Percentiles rank a stretch among this genome's conserved stretches.
Conservation (phyloP, 2,329 filamentous ascomycete species). For the Hypoxylon sp. region DNA sequence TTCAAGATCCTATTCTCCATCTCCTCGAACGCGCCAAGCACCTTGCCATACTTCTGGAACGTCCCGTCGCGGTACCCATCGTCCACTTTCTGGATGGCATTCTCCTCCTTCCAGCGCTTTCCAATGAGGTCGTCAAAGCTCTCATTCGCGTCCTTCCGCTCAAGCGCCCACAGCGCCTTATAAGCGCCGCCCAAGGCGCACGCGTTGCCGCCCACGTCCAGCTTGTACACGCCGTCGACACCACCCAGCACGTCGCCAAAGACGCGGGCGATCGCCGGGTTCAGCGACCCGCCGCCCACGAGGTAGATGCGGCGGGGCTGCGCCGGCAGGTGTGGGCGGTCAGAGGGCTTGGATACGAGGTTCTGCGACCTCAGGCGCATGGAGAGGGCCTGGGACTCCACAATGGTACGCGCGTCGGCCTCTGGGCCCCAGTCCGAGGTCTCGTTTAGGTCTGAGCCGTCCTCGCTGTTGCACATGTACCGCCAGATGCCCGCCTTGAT, state of each 20-base stretch:
- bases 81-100: constrained; percentile 85
- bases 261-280: constrained; percentile 88
- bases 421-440: constrained; percentile 68
- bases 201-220: constrained; percentile 95
- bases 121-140: constrained; percentile 92
- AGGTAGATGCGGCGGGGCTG: constrained; percentile 94
- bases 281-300: constrained; percentile 91
- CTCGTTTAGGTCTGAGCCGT: constrained; percentile 67
- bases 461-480: constrained; percentile 73
- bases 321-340: constrained; percentile 71
- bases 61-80: constrained; percentile 82
- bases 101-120: constrained; percentile 85
- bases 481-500: constrained; percentile 89
- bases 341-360: constrained; percentile 74
- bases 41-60: constrained; percentile 83
- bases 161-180: constrained; percentile 94
- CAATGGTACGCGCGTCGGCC: constrained; percentile 86
- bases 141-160: constrained; percentile 73
- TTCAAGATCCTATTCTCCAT: constrained; percentile 53
- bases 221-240: constrained; percentile 89
- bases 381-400: constrained; percentile 95
- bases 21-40: constrained; percentile 71
- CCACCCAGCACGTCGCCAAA: constrained; percentile 91
- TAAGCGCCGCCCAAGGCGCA: constrained; percentile 95
- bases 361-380: constrained; percentile 87